Evolutionary conservation across 163 green algal species (phyloP), one percentile per base, ranked within the genome.

Genomic region (Scenedesmus sp.): DNA sequence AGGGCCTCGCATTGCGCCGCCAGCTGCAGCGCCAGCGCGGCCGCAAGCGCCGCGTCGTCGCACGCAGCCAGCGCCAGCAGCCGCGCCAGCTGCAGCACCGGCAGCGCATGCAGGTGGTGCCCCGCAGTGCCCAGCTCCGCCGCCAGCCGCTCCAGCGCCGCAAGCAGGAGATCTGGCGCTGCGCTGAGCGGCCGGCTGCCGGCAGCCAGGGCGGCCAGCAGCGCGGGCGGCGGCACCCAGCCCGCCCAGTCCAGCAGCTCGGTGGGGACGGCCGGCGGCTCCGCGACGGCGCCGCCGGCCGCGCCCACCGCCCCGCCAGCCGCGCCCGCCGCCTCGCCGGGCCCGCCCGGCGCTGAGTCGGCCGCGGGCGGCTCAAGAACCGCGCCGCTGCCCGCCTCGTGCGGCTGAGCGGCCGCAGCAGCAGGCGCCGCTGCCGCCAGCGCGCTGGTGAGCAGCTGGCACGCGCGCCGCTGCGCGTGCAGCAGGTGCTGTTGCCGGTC

Each of bases 11-110:
- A 80, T 3, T 33, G 9, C 39, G 71, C 34, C 22, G 60, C 51
- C n/a, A 80, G 71, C 71, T 80, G 31, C 60, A 80, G 47, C n/a
- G 34, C 70, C 5, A 44, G 9, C 2, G 57, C 56, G 34, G 39
- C 33, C 24, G 56, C 28, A 26, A 78, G 28, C 3, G 39, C 70
- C 67, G 64, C 31, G 14, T 39, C 48, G 24, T 76, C 34, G 1
- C 64, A 50, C 64, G 53, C 24, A 1, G 63, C 67, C 28, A 33
- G 18, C 29, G 58, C 71, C 47, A 80, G 26, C 31, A 71, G 36
- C 39, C 71, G 48, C 24, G 47, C 60, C 58, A 80, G 54, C 44
- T 80, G 71, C 58, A 71, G 29, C 44, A 80, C 71, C 7, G 71
- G 71, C 28, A 71, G 45, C 2, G 45, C 71, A 34, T 22, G 11